Percentiles rank a stretch among this genome's conserved stretches.
Conservation (phyloP, 2,329 filamentous ascomycete genomes). For the Aspergillus aculeatus region DNA sequence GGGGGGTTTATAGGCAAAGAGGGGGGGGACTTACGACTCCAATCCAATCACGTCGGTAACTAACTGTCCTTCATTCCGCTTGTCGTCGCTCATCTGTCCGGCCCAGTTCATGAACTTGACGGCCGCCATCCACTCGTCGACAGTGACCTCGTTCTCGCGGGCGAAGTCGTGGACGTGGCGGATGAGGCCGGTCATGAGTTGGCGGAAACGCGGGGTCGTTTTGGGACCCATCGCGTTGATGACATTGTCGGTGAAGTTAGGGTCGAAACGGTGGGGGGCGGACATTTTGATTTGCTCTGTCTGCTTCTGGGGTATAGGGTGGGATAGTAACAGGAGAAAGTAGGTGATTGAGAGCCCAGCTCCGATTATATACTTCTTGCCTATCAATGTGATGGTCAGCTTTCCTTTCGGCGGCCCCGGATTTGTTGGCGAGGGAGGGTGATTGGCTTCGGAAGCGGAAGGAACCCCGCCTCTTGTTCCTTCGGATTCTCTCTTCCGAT, state of each 20-base stretch:
- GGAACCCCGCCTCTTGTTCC: background rate
- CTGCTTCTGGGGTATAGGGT: background rate
- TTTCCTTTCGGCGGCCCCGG: background rate
- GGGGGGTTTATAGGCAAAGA: background rate
- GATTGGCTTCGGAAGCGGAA: background rate
- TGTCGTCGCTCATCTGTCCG: slow-evolving; percentile 61
- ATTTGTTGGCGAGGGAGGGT: background rate
- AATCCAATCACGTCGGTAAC: slow-evolving; percentile 59
- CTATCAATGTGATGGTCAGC: background rate
- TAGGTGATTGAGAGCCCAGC: background rate
- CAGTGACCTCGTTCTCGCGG: slow-evolving; percentile 57
- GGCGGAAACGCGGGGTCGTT: slow-evolving; percentile 63
- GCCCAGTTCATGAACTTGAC: slow-evolving; percentile 61
- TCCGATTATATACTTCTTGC: background rate
- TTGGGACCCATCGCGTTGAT: slow-evolving; percentile 73
- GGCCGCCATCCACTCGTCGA: slow-evolving; percentile 59
- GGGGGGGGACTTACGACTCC: too few species aligned
- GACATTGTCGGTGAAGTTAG: slow-evolving; percentile 65
- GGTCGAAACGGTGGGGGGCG: slow-evolving; percentile 42
- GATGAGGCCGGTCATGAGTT: slow-evolving; percentile 57
- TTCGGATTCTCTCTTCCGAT: background rate
- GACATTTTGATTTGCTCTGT: slow-evolving; percentile 16
- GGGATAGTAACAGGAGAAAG: background rate
- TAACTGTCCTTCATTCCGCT: slow-evolving; percentile 63
- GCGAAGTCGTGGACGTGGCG: slow-evolving; percentile 60